Percentiles rank a stretch among this genome's conserved stretches.
These are phyloP conservation scores for Aphanomyces astaci DNA, from an alignment of 352 stramenopile genomes.

Conservation along the genomic window DNA sequence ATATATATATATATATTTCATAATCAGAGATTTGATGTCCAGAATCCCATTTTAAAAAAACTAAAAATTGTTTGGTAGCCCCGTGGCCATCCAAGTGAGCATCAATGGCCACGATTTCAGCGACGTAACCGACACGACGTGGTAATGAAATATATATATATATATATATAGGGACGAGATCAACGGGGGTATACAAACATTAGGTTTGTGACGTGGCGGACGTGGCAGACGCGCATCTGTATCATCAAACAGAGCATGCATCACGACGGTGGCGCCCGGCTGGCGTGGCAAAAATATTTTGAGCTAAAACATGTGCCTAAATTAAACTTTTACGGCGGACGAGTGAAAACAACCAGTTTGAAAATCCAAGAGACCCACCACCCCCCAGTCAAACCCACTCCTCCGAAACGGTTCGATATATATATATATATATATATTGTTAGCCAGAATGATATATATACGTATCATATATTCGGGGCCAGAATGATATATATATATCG, in stretches of 20 bases:
- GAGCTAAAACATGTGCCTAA: conserved; percentile 11
- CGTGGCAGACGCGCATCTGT: conserved; percentile 55
- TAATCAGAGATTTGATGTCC: too few species aligned
- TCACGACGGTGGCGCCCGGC: conserved; percentile 12
- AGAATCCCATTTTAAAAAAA: conserved; percentile 11
- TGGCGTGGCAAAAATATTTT: conserved; percentile 17
- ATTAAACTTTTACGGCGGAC: conserved; percentile 13
- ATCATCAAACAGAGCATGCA: conserved; percentile 19
- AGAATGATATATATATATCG: too few species aligned
- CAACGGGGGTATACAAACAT: too few species aligned
- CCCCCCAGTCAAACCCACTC: background rate
- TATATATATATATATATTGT: too few species aligned
- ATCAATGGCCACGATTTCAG: conserved; percentile 67
- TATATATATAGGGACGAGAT: too few species aligned
- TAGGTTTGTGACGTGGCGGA: conserved; percentile 62
- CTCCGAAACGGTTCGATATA: conserved; percentile 1
- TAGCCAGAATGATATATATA: background rate
- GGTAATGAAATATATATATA: too few species aligned
- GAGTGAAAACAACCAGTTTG: background rate
- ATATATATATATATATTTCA: too few species aligned
- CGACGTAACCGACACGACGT: conserved; percentile 39
- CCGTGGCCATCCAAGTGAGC: conserved; percentile 40
- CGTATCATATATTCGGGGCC: too few species aligned
- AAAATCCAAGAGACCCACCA: conserved; percentile 15
- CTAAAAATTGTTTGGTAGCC: conserved; percentile 40